These are phyloP conservation scores for Neurospora intermedia DNA, from an alignment of 495 filamentous ascomycete genomes.

Conservation along the genomic window DNA sequence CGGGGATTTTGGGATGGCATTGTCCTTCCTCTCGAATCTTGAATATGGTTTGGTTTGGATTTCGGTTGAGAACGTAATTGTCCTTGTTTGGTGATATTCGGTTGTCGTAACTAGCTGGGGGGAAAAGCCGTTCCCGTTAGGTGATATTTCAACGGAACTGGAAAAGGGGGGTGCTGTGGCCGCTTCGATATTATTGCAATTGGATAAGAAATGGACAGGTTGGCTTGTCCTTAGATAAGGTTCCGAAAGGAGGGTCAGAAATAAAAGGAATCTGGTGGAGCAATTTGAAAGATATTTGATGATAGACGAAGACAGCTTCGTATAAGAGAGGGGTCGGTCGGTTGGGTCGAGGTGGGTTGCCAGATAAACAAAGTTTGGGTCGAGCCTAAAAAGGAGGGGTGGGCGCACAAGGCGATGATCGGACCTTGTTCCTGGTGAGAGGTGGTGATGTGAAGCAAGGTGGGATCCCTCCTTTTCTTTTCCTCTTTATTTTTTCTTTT, in stretches of 20 bases:
- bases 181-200: background rate
- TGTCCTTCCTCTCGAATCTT: background rate
- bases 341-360: background rate
- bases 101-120: background rate
- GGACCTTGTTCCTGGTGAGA: background rate
- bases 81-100: background rate
- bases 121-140: background rate
- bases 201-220: background rate
- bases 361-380: background rate
- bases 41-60: too few species aligned
- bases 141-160: background rate
- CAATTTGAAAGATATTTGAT: background rate
- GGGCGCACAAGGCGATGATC: background rate
- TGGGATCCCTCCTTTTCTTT: background rate
- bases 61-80: too few species aligned
- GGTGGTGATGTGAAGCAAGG: background rate
- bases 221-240: background rate
- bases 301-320: background rate
- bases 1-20: conserved; percentile 8
- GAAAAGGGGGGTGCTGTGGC: background rate
- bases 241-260: background rate
- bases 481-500: background rate
- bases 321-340: background rate
- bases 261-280: background rate
- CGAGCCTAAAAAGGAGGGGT: background rate